phyloP scores from a whole-genome alignment of 2,329 filamentous ascomycete species.

The Cadophora sp. region DNA sequence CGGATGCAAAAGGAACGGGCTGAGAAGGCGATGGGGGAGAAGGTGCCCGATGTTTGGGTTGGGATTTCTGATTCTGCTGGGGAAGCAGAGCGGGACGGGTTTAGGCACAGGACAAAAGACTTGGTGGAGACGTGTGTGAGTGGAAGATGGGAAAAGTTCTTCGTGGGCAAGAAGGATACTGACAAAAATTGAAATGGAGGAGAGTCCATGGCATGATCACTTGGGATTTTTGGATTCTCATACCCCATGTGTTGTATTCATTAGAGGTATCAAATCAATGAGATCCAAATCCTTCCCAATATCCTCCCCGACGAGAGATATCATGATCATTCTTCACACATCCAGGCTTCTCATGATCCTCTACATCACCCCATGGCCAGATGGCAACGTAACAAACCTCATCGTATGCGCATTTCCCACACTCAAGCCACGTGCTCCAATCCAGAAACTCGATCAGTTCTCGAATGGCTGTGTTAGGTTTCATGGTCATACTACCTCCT shows the following conservation, averaged over 20 bases:
- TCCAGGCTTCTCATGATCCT: conserved; percentile 59
- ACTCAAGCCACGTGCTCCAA: conserved; percentile 67
- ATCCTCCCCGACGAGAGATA: conserved; percentile 21
- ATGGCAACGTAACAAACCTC: conserved; percentile 68
- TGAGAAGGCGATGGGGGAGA: not conserved
- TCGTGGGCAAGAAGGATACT: not conserved
- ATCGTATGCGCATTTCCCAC: conserved; percentile 56
- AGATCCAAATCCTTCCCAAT: conserved; percentile 24
- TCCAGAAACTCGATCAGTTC: conserved; percentile 56
- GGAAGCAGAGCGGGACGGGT: not conserved
- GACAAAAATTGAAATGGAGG: not conserved
- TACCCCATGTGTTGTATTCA: not conserved
- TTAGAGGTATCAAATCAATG: not conserved
- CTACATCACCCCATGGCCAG: conserved; percentile 62
- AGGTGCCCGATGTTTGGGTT: conserved; percentile 8
- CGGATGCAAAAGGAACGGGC: not conserved
- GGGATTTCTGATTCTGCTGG: not conserved
- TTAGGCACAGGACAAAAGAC: not conserved
- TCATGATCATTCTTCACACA: conserved; percentile 47
- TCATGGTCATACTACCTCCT: not conserved
- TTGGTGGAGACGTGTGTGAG: not conserved
- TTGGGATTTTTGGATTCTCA: no score
- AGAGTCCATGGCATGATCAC: no score
- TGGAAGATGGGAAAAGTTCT: conserved; percentile 7
- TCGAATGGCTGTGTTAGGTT: conserved; percentile 27